phyloP scores from a whole-genome alignment of 208 protist genomes.

The Trypanosoma grayi region DNA sequence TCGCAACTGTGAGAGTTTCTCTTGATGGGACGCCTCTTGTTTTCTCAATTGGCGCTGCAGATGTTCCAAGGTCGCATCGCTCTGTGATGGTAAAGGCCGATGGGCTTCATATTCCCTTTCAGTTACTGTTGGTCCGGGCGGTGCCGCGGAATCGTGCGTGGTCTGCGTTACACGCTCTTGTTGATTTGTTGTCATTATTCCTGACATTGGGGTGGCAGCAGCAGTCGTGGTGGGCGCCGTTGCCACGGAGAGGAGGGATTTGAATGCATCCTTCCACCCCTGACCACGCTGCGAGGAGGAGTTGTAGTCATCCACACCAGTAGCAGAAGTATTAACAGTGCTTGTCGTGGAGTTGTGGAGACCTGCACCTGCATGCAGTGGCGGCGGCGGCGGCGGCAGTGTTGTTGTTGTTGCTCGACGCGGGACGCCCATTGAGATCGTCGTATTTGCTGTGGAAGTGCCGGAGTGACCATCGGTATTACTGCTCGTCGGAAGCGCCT shows the following conservation, averaged over 20 bases:
- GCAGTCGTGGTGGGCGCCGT: neutral
- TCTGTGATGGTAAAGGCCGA: neutral
- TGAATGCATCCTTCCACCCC: constrained; percentile 53
- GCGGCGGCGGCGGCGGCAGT: neutral
- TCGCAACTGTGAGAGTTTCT: constrained; percentile 41
- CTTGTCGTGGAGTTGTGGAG: constrained; percentile 5
- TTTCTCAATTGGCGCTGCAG: constrained; percentile 35
- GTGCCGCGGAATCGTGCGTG: neutral
- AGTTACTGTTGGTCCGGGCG: neutral
- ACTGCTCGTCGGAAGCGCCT: neutral
- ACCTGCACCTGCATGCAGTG: neutral
- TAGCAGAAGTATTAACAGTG: constrained; percentile 9
- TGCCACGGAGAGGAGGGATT: constrained; percentile 33
- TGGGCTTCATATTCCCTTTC: neutral
- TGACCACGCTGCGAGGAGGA: constrained; percentile 34
- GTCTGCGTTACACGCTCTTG: neutral
- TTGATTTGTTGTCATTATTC: neutral
- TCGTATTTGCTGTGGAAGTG: constrained; percentile 12
- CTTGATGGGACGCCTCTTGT: constrained; percentile 31
- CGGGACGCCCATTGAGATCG: constrained; percentile 9
- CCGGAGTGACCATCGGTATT: constrained; percentile 1
- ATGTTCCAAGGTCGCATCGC: neutral
- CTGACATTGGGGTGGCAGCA: neutral
- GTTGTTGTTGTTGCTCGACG: too few species aligned
- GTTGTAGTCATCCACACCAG: constrained; percentile 8